Evolutionary conservation across 257 asterid species (phyloP), one percentile per base, ranked within the genome.

Genomic region (Penstemon eatonii): DNA sequence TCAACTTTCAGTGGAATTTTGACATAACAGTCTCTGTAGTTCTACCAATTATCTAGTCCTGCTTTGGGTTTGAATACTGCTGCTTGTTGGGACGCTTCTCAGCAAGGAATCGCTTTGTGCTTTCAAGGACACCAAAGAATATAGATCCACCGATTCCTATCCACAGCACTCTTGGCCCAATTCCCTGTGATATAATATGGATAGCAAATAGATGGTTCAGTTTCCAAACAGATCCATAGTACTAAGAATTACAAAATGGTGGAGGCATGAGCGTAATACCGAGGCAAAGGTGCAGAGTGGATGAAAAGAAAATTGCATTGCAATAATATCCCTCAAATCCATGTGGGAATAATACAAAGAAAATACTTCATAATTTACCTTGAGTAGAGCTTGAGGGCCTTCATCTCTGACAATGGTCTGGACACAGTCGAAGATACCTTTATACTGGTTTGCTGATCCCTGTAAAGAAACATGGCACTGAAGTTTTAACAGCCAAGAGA

Each of bases 81-180:
- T 56, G 79, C 33, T 58, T 70, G 60, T 74, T 59, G 3, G 88
- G 88, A 25, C 88, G 92, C 73, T 73, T 82, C 79, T 87, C 79
- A 4, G 86, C 91, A 36, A 92, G 90, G 70, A 71, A 63, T 43
- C 83, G 83, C 77, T 92, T 92, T 2, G 95, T 86, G 64, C 95
- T 75, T 78, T 92, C 98, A 56, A 92, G 97, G 66, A 92, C 95
- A 13, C 98, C 89, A 45, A 93, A 93, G 86, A 93, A 93, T 80
- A 93, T 93, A 6, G 98, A 93, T 65, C 98, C 98, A 1, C 98
- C 98, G 4, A 93, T 86, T 73, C 98, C 98, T 74, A 93, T 93
- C 98, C 98, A 93, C 74, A 93, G 75, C 68, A 93, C 98, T 75
- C 97, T 88, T n/a, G 98, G 97, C 67, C 93, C 94, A 1, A 93